Percentiles rank a stretch among this genome's conserved stretches.
phyloP scores from a whole-genome alignment of 2,329 filamentous ascomycete species.

The Hirsutella rhossiliensis region DNA sequence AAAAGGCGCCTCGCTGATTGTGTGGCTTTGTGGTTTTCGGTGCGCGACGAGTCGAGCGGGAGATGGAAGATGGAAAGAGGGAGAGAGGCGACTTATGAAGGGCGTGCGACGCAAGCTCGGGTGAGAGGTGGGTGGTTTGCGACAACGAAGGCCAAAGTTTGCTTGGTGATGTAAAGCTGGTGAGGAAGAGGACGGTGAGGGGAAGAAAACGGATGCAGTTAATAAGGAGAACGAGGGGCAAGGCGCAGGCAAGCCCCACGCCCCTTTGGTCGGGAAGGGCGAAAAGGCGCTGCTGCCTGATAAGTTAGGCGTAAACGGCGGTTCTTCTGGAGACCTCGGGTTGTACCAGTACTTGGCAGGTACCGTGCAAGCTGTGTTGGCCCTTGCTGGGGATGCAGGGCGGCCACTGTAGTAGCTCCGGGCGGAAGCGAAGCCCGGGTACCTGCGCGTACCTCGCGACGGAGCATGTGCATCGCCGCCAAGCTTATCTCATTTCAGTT shows the following conservation, averaged over 20 bases:
- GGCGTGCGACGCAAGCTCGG: background rate
- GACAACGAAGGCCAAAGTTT: background rate
- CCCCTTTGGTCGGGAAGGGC: background rate
- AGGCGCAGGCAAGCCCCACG: background rate
- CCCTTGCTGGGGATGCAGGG: too few relatives aligned
- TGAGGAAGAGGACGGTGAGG: background rate
- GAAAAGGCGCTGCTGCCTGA: slow-evolving; percentile 1
- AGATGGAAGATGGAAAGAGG: background rate
- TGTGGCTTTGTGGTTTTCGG: slow-evolving; percentile 8
- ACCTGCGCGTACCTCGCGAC: too few relatives aligned
- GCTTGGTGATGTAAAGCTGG: background rate
- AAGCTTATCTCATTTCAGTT: too few relatives aligned
- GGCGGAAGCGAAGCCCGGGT: too few relatives aligned
- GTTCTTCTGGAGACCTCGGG: background rate
- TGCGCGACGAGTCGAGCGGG: background rate
- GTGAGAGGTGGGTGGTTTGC: background rate
- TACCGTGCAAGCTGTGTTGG: too few relatives aligned
- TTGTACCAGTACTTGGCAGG: too few relatives aligned
- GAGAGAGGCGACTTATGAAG: background rate
- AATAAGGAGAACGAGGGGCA: slow-evolving; percentile 2
- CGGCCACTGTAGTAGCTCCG: too few relatives aligned
- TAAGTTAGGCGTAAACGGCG: background rate
- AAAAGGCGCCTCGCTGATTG: slow-evolving; percentile 31
- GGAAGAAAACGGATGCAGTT: slow-evolving; percentile 4
- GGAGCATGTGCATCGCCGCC: too few relatives aligned